A percentile compares a stretch with the other conserved stretches of the same genome.
Evolutionary conservation across 257 asterid genomes (phyloP).

Genomic region (Solanum lycopersicoides): DNA sequence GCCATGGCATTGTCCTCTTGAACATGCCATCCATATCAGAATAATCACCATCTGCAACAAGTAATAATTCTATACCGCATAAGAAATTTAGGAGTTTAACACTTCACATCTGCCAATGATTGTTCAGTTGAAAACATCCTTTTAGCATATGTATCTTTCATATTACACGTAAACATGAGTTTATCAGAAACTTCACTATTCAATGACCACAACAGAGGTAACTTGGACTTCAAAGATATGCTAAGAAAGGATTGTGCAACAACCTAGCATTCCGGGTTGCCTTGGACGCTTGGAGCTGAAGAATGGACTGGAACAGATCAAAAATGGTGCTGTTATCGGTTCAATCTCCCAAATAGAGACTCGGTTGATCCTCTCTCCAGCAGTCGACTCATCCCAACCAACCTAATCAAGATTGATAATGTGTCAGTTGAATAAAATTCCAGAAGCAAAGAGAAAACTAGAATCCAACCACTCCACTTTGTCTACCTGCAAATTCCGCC

Average conservation of each 20-base stretch:
- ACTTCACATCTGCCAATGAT: neutral
- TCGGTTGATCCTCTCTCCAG: conserved; percentile 82
- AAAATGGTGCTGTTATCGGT: conserved; percentile 92
- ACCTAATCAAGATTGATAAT: conserved; percentile 30
- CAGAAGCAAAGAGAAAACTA: neutral
- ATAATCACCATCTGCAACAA: conserved; percentile 62
- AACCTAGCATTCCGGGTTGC: conserved; percentile 91
- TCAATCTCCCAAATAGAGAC: conserved; percentile 98
- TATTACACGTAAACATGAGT: neutral
- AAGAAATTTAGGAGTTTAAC: neutral
- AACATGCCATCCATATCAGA: conserved; percentile 65
- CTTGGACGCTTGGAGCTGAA: conserved; percentile 79
- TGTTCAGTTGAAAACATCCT: neutral
- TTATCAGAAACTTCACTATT: neutral
- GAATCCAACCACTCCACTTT: neutral
- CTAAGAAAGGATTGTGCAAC: neutral
- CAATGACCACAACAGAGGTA: neutral
- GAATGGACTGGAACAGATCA: conserved; percentile 82
- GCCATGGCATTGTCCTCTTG: conserved; percentile 84
- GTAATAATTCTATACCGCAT: neutral
- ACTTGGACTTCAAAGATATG: neutral
- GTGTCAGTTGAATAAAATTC: neutral
- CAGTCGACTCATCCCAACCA: conserved; percentile 96
- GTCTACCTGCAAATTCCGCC: conserved; percentile 91
- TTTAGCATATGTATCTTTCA: neutral